phyloP scores from a whole-genome alignment of 2,329 filamentous ascomycete species.

The Verticillium nonalfalfae region DNA sequence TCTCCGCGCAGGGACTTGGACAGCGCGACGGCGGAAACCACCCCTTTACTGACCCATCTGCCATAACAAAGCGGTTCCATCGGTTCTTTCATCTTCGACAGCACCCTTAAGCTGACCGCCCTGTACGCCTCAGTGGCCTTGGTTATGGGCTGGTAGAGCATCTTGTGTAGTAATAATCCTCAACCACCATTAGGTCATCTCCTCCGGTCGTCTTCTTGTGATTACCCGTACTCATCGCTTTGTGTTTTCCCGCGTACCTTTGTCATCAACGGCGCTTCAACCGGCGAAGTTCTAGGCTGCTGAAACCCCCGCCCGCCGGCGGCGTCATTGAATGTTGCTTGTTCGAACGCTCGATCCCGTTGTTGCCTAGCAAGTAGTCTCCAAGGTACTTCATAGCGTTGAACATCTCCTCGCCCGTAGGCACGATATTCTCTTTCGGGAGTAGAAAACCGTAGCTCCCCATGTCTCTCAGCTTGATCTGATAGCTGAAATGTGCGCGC shows the following conservation, averaged over 20 bases:
- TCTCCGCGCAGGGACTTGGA: background rate
- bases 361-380: slow-evolving; percentile 67
- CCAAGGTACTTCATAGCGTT: slow-evolving; percentile 80
- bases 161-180: background rate
- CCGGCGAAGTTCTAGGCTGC: slow-evolving; percentile 21
- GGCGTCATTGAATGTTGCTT: background rate
- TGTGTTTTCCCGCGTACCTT: background rate
- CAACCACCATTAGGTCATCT: background rate
- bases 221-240: background rate
- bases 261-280: slow-evolving; percentile 15
- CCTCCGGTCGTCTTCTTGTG: background rate
- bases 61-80: slow-evolving; percentile 25
- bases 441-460: slow-evolving; percentile 92
- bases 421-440: slow-evolving; percentile 79
- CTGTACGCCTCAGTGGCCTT: slow-evolving; percentile 33
- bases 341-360: slow-evolving; percentile 48
- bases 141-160: slow-evolving; percentile 21
- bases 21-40: background rate
- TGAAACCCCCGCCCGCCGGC: background rate
- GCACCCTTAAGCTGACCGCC: slow-evolving; percentile 33
- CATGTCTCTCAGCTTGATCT: slow-evolving; percentile 89
- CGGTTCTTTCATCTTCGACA: slow-evolving; percentile 25
- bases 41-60: slow-evolving; percentile 7
- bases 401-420: slow-evolving; percentile 82
- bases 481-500: slow-evolving; percentile 76